Percentiles rank a stretch among this genome's conserved stretches.
phyloP scores from a whole-genome alignment of 1,139 yeast genomes.

The Scheffersomyces quercinus region DNA sequence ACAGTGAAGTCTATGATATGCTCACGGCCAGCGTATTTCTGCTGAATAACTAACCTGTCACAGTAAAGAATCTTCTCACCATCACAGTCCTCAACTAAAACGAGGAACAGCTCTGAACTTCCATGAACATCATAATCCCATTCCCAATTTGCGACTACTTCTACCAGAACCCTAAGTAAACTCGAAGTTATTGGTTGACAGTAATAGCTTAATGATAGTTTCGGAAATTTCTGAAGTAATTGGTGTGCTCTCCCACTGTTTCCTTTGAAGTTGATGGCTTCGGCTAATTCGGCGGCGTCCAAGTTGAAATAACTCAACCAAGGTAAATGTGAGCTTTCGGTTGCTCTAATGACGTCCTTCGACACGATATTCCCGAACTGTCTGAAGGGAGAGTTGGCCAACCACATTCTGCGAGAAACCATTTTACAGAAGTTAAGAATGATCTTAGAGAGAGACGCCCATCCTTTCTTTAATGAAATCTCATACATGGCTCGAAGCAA shows the following conservation, averaged over 20 bases:
- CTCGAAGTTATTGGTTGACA: constrained; percentile 79
- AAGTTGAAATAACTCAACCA: constrained; percentile 77
- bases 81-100: constrained; percentile 81
- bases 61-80: constrained; percentile 70
- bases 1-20: constrained; percentile 68
- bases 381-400: constrained; percentile 79
- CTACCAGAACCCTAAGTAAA: constrained; percentile 64
- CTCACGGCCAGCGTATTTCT: constrained; percentile 49
- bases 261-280: constrained; percentile 72
- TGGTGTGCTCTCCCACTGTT: constrained; percentile 64
- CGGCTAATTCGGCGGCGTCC: constrained; percentile 75
- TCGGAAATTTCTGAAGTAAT: constrained; percentile 72
- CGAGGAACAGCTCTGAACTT: constrained; percentile 59
- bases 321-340: constrained; percentile 81
- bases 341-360: constrained; percentile 62
- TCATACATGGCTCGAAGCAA: constrained; percentile 84
- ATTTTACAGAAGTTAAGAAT: constrained; percentile 72
- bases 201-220: constrained; percentile 53
- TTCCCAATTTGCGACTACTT: constrained; percentile 67
- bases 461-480: constrained; percentile 65
- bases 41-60: constrained; percentile 56
- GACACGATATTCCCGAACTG: constrained; percentile 74
- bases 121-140: constrained; percentile 76
- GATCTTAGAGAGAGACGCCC: constrained; percentile 66
- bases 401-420: constrained; percentile 84